These are phyloP conservation scores for Suhomyces sp. DNA, from an alignment of 805 yeast genomes.

Conservation along the genomic window DNA sequence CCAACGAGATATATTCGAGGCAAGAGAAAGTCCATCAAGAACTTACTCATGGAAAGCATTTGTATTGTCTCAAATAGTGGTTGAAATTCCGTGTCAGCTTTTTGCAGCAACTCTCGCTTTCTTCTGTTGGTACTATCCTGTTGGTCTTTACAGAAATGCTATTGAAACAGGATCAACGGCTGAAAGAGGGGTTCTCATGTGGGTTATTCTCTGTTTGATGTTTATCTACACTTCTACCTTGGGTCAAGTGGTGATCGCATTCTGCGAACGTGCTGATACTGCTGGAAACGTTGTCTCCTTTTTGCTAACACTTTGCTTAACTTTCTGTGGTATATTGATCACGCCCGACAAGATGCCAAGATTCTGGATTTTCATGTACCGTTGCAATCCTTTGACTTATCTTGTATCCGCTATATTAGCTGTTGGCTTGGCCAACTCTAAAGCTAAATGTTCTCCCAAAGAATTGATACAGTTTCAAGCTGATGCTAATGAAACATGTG, in stretches of 20 bases:
- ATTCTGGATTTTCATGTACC: constrained; percentile 32
- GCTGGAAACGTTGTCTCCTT: constrained; percentile 26
- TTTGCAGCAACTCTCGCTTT: constrained; percentile 41
- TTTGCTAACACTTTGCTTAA: constrained; percentile 26
- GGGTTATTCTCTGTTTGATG: constrained; percentile 25
- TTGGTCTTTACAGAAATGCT: constrained; percentile 26
- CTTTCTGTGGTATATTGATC: constrained; percentile 30
- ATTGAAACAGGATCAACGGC: constrained; percentile 14
- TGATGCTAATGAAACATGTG: constrained; percentile 22
- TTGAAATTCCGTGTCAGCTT: constrained; percentile 65
- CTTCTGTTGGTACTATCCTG: constrained; percentile 22
- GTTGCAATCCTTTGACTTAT: constrained; percentile 28
- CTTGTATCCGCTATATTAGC: constrained; percentile 15
- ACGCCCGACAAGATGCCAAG: constrained; percentile 17
- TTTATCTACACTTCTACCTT: constrained; percentile 21
- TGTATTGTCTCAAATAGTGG: constrained; percentile 59
- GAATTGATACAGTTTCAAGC: constrained; percentile 19
- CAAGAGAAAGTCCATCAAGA: constrained; percentile 71
- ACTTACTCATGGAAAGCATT: constrained; percentile 68
- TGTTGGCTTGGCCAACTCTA: constrained; percentile 19
- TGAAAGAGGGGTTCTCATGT: constrained; percentile 38
- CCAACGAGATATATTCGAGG: constrained; percentile 68
- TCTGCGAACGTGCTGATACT: constrained; percentile 22
- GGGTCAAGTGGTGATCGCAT: constrained; percentile 23
- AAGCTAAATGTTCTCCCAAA: constrained; percentile 16